These are phyloP conservation scores for Nidula microcarpa DNA, from an alignment of 768 basidiomycete species.

Conservation along the genomic window DNA sequence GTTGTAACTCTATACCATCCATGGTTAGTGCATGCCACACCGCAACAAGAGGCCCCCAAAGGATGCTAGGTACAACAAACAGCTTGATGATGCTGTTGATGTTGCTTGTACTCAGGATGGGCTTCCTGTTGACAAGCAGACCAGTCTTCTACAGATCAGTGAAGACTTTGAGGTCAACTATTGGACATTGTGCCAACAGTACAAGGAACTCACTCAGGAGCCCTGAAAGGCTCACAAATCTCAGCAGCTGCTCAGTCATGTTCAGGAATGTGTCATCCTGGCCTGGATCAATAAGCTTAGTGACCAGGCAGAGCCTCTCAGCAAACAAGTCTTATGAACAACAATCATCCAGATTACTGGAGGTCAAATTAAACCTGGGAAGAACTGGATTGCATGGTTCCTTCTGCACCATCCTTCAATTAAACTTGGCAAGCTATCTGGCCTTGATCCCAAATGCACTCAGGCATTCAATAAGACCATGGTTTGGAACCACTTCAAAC, in stretches of 20 bases:
- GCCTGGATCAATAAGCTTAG: conserved; percentile 12
- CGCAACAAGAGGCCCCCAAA: neutral
- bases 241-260: conserved; percentile 6
- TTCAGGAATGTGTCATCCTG: conserved; percentile 6
- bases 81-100: neutral
- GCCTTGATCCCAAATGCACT: conserved; percentile 24
- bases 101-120: neutral
- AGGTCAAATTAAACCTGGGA: neutral
- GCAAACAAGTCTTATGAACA: neutral
- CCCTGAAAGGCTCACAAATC: conserved; percentile 5
- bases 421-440: conserved; percentile 13
- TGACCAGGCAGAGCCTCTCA: conserved; percentile 4
- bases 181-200: conserved; percentile 1
- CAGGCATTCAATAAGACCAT: conserved; percentile 17
- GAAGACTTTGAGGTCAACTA: conserved; percentile 1
- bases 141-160: neutral
- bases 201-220: neutral
- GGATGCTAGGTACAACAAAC: neutral
- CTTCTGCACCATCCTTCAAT: conserved; percentile 10
- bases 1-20: no score
- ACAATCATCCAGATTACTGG: neutral
- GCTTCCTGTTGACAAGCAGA: neutral
- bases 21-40: no score
- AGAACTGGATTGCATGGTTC: conserved; percentile 9
- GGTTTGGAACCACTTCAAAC: conserved; percentile 6